Evolutionary conservation across 2,329 filamentous ascomycete species (phyloP).

Genomic region (Blastomyces emzantsi): DNA sequence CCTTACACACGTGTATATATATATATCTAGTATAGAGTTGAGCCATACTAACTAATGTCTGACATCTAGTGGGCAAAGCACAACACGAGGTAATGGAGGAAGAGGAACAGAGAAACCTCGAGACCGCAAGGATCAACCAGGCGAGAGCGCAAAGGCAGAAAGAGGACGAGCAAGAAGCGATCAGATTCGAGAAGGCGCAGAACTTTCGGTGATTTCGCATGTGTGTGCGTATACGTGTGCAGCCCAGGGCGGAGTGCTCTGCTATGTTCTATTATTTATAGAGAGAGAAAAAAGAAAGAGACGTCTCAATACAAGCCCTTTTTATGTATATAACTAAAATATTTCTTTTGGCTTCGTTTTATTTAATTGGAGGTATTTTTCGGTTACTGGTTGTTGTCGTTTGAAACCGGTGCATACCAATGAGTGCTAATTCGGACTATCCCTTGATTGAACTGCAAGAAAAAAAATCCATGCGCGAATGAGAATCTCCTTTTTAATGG

Average conservation of each 20-base stretch:
- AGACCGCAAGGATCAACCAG: neutral
- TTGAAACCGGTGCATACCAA: too few species aligned
- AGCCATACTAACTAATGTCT: neutral
- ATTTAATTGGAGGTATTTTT: neutral
- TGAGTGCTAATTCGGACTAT: too few species aligned
- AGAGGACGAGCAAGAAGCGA: neutral
- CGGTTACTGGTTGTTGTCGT: neutral
- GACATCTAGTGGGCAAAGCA: slow-evolving; percentile 21
- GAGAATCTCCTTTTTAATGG: neutral
- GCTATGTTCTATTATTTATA: neutral
- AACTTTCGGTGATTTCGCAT: neutral
- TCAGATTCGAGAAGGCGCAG: neutral
- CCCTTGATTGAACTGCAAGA: too few species aligned
- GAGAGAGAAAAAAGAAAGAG: neutral
- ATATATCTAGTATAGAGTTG: slow-evolving; percentile 7
- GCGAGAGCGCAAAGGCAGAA: neutral
- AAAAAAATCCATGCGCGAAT: neutral
- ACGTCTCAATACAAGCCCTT: neutral
- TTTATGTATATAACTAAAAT: neutral
- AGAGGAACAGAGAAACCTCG: neutral
- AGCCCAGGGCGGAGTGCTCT: neutral
- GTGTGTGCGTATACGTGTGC: neutral
- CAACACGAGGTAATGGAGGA: slow-evolving; percentile 14
- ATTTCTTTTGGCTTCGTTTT: neutral
- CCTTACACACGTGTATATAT: neutral